Base-by-base conservation (phyloP, 192 early-diverging fungal species). In the Coemansia sp. region DNA sequence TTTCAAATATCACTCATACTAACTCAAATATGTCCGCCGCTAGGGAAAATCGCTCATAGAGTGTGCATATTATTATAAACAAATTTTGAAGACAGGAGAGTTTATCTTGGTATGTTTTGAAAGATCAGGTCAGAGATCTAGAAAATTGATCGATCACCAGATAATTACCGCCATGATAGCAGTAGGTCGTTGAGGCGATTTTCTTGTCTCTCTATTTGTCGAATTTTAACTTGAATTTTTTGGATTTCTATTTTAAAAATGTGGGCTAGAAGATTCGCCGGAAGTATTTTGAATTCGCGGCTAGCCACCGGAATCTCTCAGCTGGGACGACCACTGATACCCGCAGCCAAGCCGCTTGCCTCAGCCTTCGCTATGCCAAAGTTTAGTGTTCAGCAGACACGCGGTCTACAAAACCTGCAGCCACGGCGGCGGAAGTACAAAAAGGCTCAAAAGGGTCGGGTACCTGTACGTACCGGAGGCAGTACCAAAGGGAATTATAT, bases 401-500 rank as follows among this genome's bases (percentile, higher is more conserved):
- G 91, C 26, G 83, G 84, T 63, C 73, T 87, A 32, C 84, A 89
- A 40, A 90, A 89, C 62, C 81, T 94, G 70, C 90, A 92, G 64
- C 94, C 95, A 21, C 89, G 89, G 46, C 86, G 85, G 63, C 91
- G 90, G 74, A 90, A 91, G 71, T 87, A 89, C 76, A 96, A 95
- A 77, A 96, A 96, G 75, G 87, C 91, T 55, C 91, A 93, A 67
- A 93, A 94, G 78, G 97, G 97, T 17, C 93, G 91, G 64, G 90
- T 93, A 50, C 91, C 92, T 3, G 81, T 90, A 38, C 92, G 88
- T 7, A 89, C 85, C 42, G 94, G 94, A 49, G 93, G 93, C 23
- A 95, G 93, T 10, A 89, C 92, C 9, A 89, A 92, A 72, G 95
- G 93, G 40, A 96, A 94, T 46, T 91, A 87, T 38, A 89, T 98